A percentile compares a stretch with the other conserved stretches of the same genome.
Conservation (phyloP, 805 yeast species). For the Kluyveromyces siamensis region DNA sequence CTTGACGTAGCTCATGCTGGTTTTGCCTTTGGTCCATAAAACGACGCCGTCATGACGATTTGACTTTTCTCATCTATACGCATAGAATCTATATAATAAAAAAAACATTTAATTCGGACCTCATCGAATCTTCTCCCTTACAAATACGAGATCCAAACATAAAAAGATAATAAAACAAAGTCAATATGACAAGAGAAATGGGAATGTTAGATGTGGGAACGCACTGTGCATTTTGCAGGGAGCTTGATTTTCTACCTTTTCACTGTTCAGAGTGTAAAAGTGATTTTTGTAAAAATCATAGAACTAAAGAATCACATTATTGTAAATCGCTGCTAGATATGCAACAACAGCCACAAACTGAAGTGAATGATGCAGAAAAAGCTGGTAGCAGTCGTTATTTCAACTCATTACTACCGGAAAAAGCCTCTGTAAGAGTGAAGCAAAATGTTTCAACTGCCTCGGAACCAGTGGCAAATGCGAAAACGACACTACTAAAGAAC, state of each 20-base stretch:
- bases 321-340: conserved; percentile 13
- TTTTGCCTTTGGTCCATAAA: not conserved
- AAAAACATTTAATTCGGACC: not conserved
- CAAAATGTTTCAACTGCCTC: conserved; percentile 1
- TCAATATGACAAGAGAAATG: conserved; percentile 12
- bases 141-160: not conserved
- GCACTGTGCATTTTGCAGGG: conserved; percentile 25
- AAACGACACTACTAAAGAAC: conserved; percentile 5
- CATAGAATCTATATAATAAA: too few relatives aligned
- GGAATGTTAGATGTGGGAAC: conserved; percentile 31
- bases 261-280: conserved; percentile 22
- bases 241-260: conserved; percentile 27
- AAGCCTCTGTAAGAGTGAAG: conserved; percentile 18
- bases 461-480: not conserved
- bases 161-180: not conserved
- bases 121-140: not conserved
- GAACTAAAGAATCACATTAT: conserved; percentile 21
- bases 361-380: not conserved
- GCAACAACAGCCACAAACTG: not conserved
- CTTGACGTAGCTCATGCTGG: not conserved
- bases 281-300: conserved; percentile 24
- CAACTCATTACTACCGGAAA: conserved; percentile 23
- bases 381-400: conserved; percentile 17
- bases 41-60: not conserved
- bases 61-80: not conserved